These are phyloP conservation scores for Chlamydomonas reinhardtii DNA, from an alignment of 163 green algal genomes.

Conservation along the genomic window DNA sequence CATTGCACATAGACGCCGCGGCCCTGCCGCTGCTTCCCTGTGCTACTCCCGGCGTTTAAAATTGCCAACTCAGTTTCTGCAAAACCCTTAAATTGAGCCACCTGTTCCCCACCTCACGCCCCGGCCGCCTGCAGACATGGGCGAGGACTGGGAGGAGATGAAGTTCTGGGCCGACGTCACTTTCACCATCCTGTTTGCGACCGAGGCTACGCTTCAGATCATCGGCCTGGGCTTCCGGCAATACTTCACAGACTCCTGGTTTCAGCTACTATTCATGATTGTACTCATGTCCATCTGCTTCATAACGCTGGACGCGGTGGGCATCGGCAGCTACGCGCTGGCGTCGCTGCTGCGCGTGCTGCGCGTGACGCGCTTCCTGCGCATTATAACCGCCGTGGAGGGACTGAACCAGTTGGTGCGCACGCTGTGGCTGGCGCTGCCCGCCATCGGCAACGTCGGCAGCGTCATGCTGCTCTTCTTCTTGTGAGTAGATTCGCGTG, in stretches of 20 bases:
- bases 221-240: conserved; percentile 49
- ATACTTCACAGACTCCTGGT: conserved; percentile 61
- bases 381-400: conserved; percentile 74
- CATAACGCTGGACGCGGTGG: conserved; percentile 45
- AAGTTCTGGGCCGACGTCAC: conserved; percentile 63
- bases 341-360: conserved; percentile 73
- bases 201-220: conserved; percentile 69
- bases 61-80: too few relatives aligned
- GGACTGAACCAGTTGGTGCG: conserved; percentile 70
- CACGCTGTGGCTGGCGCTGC: conserved; percentile 61
- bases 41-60: too few relatives aligned
- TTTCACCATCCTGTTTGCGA: conserved; percentile 70
- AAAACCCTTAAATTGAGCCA: too few relatives aligned
- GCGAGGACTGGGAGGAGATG: conserved; percentile 46
- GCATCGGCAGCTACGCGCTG: conserved; percentile 48
- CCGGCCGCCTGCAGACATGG: too few relatives aligned
- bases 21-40: too few relatives aligned
- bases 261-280: neutral
- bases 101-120: too few relatives aligned
- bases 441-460: conserved; percentile 67
- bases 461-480: conserved; percentile 77
- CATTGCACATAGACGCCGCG: too few relatives aligned
- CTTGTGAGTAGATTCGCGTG: conserved; percentile 47
- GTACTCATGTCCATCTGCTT: neutral
- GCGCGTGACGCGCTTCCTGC: conserved; percentile 71